Conservation (phyloP, 345 rosid genomes). For the Carallia pectinifolia region DNA sequence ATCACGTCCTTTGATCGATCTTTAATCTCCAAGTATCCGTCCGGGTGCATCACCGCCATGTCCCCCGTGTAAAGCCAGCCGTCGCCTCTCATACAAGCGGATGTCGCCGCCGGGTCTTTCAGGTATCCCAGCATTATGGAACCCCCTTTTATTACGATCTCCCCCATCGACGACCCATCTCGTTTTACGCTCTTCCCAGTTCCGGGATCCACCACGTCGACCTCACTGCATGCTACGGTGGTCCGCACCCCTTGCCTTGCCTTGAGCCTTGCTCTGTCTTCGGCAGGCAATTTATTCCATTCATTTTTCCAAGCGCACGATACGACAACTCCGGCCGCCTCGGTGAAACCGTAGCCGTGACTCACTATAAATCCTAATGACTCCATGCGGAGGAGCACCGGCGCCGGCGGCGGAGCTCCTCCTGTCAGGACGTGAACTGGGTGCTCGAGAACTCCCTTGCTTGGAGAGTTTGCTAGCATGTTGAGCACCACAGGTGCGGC, state of each 20-base stretch:
- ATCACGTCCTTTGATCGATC: neutral
- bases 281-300: neutral
- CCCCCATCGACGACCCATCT: too few species aligned
- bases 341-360: neutral
- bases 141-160: neutral
- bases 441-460: neutral
- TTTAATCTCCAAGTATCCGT: neutral
- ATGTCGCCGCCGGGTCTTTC: neutral
- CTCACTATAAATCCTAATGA: neutral
- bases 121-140: neutral
- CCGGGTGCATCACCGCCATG: neutral
- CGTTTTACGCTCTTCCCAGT: neutral
- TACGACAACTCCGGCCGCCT: neutral
- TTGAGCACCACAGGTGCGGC: neutral
- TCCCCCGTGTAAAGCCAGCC: neutral
- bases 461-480: neutral
- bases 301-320: neutral
- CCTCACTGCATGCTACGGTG: neutral
- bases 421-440: neutral
- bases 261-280: neutral
- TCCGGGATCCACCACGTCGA: neutral
- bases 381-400: neutral
- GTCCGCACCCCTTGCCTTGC: neutral
- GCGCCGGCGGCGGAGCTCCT: neutral
- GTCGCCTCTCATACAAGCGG: neutral